phyloP scores from a whole-genome alignment of 1,284 basidiomycete species.

The Pascua sp. region DNA sequence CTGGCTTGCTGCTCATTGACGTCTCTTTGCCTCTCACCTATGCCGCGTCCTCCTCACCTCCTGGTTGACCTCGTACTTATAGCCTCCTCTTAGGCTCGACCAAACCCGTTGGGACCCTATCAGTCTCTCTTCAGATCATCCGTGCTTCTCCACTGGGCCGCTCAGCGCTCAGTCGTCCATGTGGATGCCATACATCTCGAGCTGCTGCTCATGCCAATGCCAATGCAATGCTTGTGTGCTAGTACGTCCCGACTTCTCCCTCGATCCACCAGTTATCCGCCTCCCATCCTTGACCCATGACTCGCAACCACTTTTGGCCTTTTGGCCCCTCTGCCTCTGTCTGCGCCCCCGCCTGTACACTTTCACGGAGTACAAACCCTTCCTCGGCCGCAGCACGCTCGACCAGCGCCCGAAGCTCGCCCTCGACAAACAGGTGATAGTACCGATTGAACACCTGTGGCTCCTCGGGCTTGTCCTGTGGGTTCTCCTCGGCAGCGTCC shows the following conservation, averaged over 20 bases:
- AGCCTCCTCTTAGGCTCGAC: too few relatives aligned
- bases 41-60: too few relatives aligned
- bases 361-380: slow-evolving; percentile 49
- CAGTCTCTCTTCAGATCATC: too few relatives aligned
- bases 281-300: slow-evolving; percentile 77
- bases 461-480: neutral
- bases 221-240: neutral
- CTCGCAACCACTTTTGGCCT: slow-evolving; percentile 55
- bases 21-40: too few relatives aligned
- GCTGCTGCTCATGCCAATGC: neutral
- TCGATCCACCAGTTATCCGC: slow-evolving; percentile 52
- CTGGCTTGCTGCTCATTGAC: too few relatives aligned
- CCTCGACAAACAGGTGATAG: slow-evolving; percentile 85
- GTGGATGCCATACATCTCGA: neutral
- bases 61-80: too few relatives aligned
- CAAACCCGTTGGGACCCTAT: too few relatives aligned
- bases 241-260: slow-evolving; percentile 36
- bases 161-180: too few relatives aligned
- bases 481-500: neutral
- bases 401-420: slow-evolving; percentile 67
- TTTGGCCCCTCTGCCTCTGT: neutral
- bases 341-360: slow-evolving; percentile 5
- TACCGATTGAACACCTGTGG: slow-evolving; percentile 70
- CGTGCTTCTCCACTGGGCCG: neutral
- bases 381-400: slow-evolving; percentile 60